phyloP scores from a whole-genome alignment of 768 basidiomycete species.

The Kondoa subrosea region DNA sequence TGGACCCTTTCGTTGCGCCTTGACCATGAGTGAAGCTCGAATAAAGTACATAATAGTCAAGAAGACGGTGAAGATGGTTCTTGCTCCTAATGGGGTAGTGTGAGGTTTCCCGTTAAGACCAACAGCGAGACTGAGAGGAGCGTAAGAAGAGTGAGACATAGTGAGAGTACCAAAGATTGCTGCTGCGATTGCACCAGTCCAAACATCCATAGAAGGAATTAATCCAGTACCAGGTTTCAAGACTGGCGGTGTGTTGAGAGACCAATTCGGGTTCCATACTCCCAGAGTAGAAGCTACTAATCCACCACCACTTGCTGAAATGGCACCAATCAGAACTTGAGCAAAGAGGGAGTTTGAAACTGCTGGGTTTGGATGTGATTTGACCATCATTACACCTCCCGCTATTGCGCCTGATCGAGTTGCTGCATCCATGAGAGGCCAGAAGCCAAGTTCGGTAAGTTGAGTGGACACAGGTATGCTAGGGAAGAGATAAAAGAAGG shows the following conservation, averaged over 20 bases:
- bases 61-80: constrained; percentile 14
- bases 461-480: constrained; percentile 9
- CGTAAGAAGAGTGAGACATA: constrained; percentile 15
- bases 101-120: constrained; percentile 12
- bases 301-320: constrained; percentile 12
- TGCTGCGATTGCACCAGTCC: constrained; percentile 15
- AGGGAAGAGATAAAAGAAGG: constrained; percentile 8
- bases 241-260: constrained; percentile 16
- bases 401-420: constrained; percentile 11
- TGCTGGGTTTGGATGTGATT: constrained; percentile 9
- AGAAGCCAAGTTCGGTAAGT: constrained; percentile 9
- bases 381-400: constrained; percentile 10
- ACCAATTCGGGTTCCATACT: constrained; percentile 18
- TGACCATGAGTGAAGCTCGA: constrained; percentile 3
- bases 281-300: constrained; percentile 15
- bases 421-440: constrained; percentile 17
- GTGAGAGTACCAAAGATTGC: constrained; percentile 16
- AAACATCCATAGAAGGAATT: constrained; percentile 18
- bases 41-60: constrained; percentile 14
- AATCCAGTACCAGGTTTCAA: constrained; percentile 13
- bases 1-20: background rate
- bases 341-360: constrained; percentile 10
- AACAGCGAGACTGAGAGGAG: constrained; percentile 10
- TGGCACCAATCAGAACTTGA: constrained; percentile 17
- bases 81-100: constrained; percentile 16